phyloP scores from a whole-genome alignment of 2,329 filamentous ascomycete species.

The Colletotrichum neosansevieriae region DNA sequence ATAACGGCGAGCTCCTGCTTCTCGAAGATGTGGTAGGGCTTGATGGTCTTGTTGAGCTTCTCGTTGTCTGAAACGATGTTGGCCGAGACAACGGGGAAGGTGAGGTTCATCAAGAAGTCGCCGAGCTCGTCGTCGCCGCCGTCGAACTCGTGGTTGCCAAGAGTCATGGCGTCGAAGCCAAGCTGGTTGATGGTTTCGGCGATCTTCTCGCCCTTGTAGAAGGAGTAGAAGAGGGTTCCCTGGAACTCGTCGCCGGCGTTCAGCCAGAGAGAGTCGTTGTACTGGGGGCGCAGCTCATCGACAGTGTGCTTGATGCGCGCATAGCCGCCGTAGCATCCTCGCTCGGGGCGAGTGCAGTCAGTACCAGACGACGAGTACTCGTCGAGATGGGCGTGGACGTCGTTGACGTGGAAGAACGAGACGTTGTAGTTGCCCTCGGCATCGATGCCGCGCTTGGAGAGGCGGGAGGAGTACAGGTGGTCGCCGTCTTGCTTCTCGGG shows the following conservation, averaged over 20 bases:
- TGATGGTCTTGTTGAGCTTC: conserved; percentile 71
- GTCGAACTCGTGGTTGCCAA: conserved; percentile 77
- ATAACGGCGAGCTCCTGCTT: conserved; percentile 72
- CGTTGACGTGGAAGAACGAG: conserved; percentile 77
- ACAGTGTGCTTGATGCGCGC: conserved; percentile 72
- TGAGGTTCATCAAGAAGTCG: conserved; percentile 71
- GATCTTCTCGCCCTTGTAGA: conserved; percentile 76
- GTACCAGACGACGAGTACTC: conserved; percentile 71
- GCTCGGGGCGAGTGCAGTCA: conserved; percentile 67
- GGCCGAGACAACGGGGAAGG: conserved; percentile 73
- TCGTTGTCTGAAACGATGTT: conserved; percentile 72
- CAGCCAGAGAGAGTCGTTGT: conserved; percentile 72
- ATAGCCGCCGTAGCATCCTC: conserved; percentile 74
- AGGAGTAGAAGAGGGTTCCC: conserved; percentile 75
- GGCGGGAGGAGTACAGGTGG: conserved; percentile 61
- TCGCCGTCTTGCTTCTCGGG: conserved; percentile 54
- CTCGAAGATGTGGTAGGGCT: conserved; percentile 74
- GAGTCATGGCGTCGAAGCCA: conserved; percentile 75
- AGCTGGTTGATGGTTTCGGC: conserved; percentile 74
- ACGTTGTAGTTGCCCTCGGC: conserved; percentile 65
- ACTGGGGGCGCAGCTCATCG: conserved; percentile 65
- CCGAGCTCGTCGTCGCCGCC: conserved; percentile 72
- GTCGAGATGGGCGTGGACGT: conserved; percentile 76
- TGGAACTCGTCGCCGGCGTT: conserved; percentile 79
- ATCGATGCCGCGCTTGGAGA: conserved; percentile 63